Evolutionary conservation across 345 rosid species (phyloP).

Genomic region (Camelina hispida): DNA sequence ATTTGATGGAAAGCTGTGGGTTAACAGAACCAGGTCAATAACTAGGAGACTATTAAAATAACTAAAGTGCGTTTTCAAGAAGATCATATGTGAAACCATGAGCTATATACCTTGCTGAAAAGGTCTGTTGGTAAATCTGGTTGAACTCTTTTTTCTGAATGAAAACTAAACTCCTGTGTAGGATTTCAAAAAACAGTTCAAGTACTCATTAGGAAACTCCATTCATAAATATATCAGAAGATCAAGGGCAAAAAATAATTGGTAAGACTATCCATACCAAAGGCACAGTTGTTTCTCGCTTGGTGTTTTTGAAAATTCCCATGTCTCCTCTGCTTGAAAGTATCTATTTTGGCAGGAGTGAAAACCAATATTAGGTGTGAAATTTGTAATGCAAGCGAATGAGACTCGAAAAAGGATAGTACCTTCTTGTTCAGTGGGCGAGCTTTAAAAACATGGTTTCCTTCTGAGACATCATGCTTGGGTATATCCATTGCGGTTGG

Average conservation of each 20-base stretch:
- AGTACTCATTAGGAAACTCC: constrained; percentile 21
- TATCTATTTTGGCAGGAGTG: constrained; percentile 51
- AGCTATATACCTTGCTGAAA: constrained; percentile 75
- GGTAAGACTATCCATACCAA: constrained; percentile 51
- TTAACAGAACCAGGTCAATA: constrained; percentile 10
- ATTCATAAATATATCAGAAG: background rate
- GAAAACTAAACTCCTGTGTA: constrained; percentile 78
- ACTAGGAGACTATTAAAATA: background rate
- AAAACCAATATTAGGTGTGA: background rate
- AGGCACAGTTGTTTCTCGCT: constrained; percentile 79
- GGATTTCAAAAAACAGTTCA: constrained; percentile 18
- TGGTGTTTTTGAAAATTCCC: constrained; percentile 70
- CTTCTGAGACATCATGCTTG: constrained; percentile 49
- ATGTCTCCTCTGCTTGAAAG: constrained; percentile 82
- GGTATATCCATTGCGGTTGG: constrained; percentile 48
- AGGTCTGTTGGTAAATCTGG: constrained; percentile 78
- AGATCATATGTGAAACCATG: background rate
- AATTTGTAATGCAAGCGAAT: background rate
- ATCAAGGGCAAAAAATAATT: background rate
- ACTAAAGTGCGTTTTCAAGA: background rate
- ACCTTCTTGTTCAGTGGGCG: constrained; percentile 87
- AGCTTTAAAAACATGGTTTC: constrained; percentile 65
- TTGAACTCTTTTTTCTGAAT: constrained; percentile 58
- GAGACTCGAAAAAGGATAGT: constrained; percentile 24
- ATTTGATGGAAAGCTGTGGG: constrained; percentile 67